Conservation (phyloP, 352 stramenopile genomes). For the Globisporangium carolinianum region DNA sequence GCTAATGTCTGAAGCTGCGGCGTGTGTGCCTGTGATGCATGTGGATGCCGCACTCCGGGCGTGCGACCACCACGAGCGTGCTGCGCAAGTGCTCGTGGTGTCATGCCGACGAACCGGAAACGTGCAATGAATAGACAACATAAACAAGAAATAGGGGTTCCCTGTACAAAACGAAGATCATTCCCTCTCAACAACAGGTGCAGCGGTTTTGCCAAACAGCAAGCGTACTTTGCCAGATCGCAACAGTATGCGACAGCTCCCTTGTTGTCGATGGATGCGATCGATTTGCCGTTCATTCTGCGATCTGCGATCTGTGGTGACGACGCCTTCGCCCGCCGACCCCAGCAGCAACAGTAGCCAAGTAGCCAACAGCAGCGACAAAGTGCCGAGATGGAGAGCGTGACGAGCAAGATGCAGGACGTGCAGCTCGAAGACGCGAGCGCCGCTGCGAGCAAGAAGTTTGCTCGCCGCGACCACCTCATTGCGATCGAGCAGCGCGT, state of each 20-base stretch:
- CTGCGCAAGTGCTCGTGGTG: background rate
- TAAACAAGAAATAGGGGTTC: too few species aligned
- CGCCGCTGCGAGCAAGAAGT: slow-evolving; percentile 52
- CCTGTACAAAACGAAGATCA: too few species aligned
- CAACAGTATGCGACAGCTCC: background rate
- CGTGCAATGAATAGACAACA: too few species aligned
- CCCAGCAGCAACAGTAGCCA: background rate
- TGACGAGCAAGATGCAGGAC: slow-evolving; percentile 75
- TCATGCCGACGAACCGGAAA: too few species aligned
- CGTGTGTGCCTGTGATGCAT: background rate
- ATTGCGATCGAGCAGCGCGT: slow-evolving; percentile 90
- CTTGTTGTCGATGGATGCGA: background rate
- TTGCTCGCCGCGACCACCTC: slow-evolving; percentile 85
- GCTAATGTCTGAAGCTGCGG: background rate
- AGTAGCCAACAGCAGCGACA: background rate
- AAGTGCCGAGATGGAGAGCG: slow-evolving; percentile 46
- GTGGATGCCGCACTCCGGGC: background rate
- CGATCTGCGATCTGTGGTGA: background rate
- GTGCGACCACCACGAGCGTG: background rate
- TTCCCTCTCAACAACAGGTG: too few species aligned
- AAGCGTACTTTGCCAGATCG: background rate
- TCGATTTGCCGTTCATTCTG: background rate
- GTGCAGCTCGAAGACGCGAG: slow-evolving; percentile 60
- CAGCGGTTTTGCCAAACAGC: background rate
- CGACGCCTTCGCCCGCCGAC: background rate